Evolutionary conservation across 192 early-diverging fungal species (phyloP).

Genomic region (Coemansia sp.): DNA sequence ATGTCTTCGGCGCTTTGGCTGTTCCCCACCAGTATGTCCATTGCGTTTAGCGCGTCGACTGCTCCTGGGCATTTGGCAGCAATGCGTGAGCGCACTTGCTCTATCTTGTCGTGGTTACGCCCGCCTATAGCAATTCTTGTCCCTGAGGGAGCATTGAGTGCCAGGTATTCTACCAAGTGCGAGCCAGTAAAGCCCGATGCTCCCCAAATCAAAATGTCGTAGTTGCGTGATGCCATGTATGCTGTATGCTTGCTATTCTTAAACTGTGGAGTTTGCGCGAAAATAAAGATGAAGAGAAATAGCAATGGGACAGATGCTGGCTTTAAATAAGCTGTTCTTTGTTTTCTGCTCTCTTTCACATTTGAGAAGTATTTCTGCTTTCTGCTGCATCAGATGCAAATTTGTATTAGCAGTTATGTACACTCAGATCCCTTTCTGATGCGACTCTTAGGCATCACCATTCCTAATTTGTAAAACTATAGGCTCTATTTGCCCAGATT

Average conservation of each 20-base stretch:
- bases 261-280: background rate
- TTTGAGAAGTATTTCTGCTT: too few species aligned
- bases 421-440: too few species aligned
- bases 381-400: too few species aligned
- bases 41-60: constrained; percentile 5
- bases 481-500: too few species aligned
- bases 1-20: constrained; percentile 59
- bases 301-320: too few species aligned
- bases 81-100: constrained; percentile 55
- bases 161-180: constrained; percentile 66
- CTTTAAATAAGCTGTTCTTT: too few species aligned
- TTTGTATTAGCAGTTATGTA: too few species aligned
- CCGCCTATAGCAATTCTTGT: constrained; percentile 79
- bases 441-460: too few species aligned
- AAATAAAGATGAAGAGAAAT: background rate
- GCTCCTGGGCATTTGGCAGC: constrained; percentile 49
- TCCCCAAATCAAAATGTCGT: constrained; percentile 67
- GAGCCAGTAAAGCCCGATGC: constrained; percentile 84
- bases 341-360: too few species aligned
- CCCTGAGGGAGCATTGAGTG: constrained; percentile 44
- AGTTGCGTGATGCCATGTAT: constrained; percentile 51
- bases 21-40: constrained; percentile 72
- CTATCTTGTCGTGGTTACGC: constrained; percentile 65
- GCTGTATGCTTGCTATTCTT: background rate
- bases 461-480: too few species aligned